Percentiles rank a stretch among this genome's conserved stretches.
phyloP scores from a whole-genome alignment of 345 rosid genomes.

The Eucalyptus guilfoylei region DNA sequence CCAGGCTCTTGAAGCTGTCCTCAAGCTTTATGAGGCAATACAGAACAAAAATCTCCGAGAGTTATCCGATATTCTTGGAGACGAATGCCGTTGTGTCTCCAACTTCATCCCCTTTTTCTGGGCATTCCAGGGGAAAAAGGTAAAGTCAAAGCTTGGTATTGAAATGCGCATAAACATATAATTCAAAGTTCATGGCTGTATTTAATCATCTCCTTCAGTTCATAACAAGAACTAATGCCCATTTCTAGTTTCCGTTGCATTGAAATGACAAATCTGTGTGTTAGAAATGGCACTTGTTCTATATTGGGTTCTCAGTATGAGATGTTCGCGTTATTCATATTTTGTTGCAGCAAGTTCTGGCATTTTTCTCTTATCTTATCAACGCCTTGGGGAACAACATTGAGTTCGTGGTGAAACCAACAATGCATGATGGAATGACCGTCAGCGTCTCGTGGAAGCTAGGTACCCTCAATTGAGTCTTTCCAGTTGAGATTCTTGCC shows the following conservation, averaged over 20 bases:
- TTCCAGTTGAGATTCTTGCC: background rate
- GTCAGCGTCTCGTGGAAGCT: slow-evolving; percentile 61
- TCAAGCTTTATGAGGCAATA: slow-evolving; percentile 42
- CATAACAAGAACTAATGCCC: background rate
- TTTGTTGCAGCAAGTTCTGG: slow-evolving; percentile 58
- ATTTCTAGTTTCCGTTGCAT: background rate
- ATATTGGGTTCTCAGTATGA: background rate
- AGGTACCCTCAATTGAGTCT: slow-evolving; percentile 5
- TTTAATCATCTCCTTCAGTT: background rate
- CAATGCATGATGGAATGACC: slow-evolving; percentile 50
- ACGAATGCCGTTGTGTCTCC: slow-evolving; percentile 59
- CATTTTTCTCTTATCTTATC: slow-evolving; percentile 42
- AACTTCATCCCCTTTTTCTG: slow-evolving; percentile 40
- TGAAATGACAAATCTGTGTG: background rate
- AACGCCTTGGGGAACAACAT: slow-evolving; percentile 38
- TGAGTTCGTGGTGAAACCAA: slow-evolving; percentile 42
- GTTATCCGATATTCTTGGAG: slow-evolving; percentile 48
- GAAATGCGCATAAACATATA: background rate
- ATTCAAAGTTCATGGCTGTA: background rate
- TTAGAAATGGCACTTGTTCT: background rate
- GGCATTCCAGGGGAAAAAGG: slow-evolving; percentile 68
- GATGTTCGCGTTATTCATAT: background rate
- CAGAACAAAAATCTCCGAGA: slow-evolving; percentile 27
- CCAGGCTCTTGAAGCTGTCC: slow-evolving; percentile 45
- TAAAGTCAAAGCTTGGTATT: background rate